phyloP scores from a whole-genome alignment of 23 red algal genomes.

The Gracilariopsis chorda region DNA sequence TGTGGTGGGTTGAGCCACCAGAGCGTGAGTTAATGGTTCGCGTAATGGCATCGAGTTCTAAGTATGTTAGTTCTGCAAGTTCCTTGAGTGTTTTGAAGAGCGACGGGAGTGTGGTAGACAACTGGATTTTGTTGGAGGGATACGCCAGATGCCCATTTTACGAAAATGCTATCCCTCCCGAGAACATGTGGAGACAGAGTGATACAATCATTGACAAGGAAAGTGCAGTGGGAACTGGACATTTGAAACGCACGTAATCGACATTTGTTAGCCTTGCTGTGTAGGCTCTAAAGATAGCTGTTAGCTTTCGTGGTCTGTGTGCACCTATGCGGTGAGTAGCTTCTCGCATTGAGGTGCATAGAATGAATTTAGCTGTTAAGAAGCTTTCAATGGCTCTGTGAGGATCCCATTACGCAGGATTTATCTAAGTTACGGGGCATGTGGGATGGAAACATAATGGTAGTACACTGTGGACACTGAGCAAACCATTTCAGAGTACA shows the following conservation, averaged over 20 bases:
- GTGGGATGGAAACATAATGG: too few relatives aligned
- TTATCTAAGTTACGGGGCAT: too few relatives aligned
- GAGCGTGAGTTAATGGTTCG: background rate
- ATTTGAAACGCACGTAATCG: conserved; percentile 18
- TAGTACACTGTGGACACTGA: too few relatives aligned
- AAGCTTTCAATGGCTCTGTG: too few relatives aligned
- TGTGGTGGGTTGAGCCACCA: background rate
- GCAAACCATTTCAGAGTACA: too few relatives aligned
- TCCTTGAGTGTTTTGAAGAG: background rate
- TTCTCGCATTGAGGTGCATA: too few relatives aligned
- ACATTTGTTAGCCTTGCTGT: conserved; percentile 15
- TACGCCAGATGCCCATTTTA: conserved; percentile 11
- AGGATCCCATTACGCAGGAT: too few relatives aligned
- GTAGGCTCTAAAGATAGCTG: too few relatives aligned
- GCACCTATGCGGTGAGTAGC: too few relatives aligned
- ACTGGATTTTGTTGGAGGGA: conserved; percentile 42
- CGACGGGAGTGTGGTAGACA: conserved; percentile 11
- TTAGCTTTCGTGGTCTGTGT: too few relatives aligned
- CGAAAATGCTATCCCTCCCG: background rate
- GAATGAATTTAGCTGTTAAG: too few relatives aligned
- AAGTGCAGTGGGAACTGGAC: background rate
- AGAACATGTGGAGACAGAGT: background rate
- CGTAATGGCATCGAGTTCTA: background rate
- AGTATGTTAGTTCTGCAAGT: background rate
- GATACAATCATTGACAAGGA: background rate